Evolutionary conservation across 768 basidiomycete genomes (phyloP).

Genomic region (Pleurotus tuoliensis): DNA sequence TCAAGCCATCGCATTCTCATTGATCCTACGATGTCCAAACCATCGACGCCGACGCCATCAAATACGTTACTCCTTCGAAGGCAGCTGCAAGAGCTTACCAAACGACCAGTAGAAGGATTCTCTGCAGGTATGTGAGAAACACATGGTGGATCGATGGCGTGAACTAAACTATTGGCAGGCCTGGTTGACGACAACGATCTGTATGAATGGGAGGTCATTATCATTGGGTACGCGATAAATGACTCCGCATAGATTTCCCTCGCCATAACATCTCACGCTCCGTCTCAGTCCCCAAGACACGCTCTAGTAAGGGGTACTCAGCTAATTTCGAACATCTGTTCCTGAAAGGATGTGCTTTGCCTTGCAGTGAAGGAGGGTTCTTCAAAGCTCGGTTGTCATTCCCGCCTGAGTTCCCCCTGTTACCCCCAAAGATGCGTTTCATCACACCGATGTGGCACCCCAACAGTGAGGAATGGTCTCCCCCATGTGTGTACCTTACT

Average conservation of each 20-base stretch:
- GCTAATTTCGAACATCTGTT: conserved; percentile 10
- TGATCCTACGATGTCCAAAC: conserved; percentile 37
- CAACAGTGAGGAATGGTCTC: conserved; percentile 63
- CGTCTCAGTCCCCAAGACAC: conserved; percentile 80
- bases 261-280: conserved; percentile 16
- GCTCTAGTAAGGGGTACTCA: conserved; percentile 60
- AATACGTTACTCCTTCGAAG: conserved; percentile 70
- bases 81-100: conserved; percentile 82
- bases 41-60: conserved; percentile 29
- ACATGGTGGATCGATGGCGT: conserved; percentile 1
- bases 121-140: conserved; percentile 65
- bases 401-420: conserved; percentile 84
- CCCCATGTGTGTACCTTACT: background rate
- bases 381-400: conserved; percentile 90
- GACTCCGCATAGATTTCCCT: background rate
- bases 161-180: conserved; percentile 44
- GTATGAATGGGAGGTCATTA: conserved; percentile 94
- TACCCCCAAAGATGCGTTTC: conserved; percentile 95
- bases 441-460: conserved; percentile 97
- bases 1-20: background rate
- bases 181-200: conserved; percentile 94
- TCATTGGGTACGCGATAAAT: conserved; percentile 71
- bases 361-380: conserved; percentile 85
- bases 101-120: conserved; percentile 93
- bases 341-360: background rate